These are phyloP conservation scores for Rhipidocladum racemiflorum DNA, from an alignment of 176 grass and related monocot species.

Conservation along the genomic window DNA sequence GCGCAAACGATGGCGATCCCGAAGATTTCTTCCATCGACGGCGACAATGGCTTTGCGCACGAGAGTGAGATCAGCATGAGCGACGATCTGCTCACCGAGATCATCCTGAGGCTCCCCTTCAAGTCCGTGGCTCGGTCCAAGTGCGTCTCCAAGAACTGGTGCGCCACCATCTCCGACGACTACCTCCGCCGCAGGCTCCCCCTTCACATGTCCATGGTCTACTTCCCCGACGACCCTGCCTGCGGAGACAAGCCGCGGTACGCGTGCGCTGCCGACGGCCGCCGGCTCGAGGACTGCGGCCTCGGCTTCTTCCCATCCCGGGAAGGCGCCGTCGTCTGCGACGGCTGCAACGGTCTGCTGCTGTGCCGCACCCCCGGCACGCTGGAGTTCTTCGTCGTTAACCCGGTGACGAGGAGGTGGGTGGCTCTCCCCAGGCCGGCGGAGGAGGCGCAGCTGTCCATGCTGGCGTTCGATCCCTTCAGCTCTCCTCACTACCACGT, in stretches of 20 bases:
- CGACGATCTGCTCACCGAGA: conserved; percentile 50
- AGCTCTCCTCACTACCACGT: conserved; percentile 39
- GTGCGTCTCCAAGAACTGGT: conserved; percentile 61
- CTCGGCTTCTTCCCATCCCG: conserved; percentile 55
- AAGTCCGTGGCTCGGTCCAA: conserved; percentile 49
- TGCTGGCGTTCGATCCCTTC: conserved; percentile 54
- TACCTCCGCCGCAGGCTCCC: conserved; percentile 44
- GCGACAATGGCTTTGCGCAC: background rate
- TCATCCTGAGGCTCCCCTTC: conserved; percentile 46
- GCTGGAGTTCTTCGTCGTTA: conserved; percentile 45
- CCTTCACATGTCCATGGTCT: conserved; percentile 35
- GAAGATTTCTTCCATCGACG: background rate
- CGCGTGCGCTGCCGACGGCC: conserved; percentile 1
- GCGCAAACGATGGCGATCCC: background rate
- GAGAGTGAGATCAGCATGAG: background rate
- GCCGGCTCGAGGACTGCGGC: conserved; percentile 20
- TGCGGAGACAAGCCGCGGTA: conserved; percentile 20
- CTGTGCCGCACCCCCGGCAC: conserved; percentile 24
- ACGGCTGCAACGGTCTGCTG: conserved; percentile 61
- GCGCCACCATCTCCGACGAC: conserved; percentile 43
- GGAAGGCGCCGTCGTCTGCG: conserved; percentile 13
- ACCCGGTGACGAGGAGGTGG: conserved; percentile 48
- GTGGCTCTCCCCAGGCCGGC: conserved; percentile 28
- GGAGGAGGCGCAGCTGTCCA: conserved; percentile 37
- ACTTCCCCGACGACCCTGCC: conserved; percentile 21